Evolutionary conservation across 2,329 filamentous ascomycete genomes (phyloP).

Genomic region (Emergomyces africanus): DNA sequence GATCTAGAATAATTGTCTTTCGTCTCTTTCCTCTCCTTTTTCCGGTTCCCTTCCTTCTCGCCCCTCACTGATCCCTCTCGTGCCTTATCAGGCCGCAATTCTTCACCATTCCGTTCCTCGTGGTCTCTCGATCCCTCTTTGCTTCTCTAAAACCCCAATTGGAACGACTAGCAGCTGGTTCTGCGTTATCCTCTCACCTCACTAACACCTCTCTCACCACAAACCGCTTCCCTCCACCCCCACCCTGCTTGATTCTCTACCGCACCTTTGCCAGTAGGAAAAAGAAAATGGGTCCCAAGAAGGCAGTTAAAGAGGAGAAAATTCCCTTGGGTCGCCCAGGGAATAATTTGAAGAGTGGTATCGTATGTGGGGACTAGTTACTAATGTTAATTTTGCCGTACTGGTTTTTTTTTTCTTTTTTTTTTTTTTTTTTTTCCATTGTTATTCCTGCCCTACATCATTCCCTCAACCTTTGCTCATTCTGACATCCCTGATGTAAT

Average conservation of each 20-base stretch:
- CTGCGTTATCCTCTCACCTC: conserved; percentile 38
- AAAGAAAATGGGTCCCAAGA: conserved; percentile 91
- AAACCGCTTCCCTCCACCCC: background rate
- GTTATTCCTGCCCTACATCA: conserved; percentile 3
- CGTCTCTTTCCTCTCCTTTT: background rate
- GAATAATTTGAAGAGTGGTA: conserved; percentile 98
- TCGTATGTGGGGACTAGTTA: conserved; percentile 58
- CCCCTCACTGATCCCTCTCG: conserved; percentile 12
- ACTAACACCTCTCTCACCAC: background rate
- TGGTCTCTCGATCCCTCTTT: conserved; percentile 23
- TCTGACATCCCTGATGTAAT: conserved; percentile 1
- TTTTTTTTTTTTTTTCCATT: too few species aligned
- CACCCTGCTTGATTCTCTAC: conserved; percentile 5
- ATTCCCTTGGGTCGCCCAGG: conserved; percentile 88
- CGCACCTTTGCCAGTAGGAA: conserved; percentile 42
- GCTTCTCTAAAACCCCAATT: conserved; percentile 20
- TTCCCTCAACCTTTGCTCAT: conserved; percentile 10
- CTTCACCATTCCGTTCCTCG: conserved; percentile 12
- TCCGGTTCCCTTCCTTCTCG: background rate
- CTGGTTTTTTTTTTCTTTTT: conserved; percentile 14
- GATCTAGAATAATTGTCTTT: too few species aligned
- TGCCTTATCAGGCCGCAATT: conserved; percentile 24
- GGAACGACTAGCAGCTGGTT: conserved; percentile 46
- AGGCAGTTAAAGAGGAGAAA: conserved; percentile 84
- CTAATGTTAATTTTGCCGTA: conserved; percentile 7